These are phyloP conservation scores for Botryosphaeria agaves DNA, from an alignment of 2,329 filamentous ascomycete genomes.

Conservation along the genomic window DNA sequence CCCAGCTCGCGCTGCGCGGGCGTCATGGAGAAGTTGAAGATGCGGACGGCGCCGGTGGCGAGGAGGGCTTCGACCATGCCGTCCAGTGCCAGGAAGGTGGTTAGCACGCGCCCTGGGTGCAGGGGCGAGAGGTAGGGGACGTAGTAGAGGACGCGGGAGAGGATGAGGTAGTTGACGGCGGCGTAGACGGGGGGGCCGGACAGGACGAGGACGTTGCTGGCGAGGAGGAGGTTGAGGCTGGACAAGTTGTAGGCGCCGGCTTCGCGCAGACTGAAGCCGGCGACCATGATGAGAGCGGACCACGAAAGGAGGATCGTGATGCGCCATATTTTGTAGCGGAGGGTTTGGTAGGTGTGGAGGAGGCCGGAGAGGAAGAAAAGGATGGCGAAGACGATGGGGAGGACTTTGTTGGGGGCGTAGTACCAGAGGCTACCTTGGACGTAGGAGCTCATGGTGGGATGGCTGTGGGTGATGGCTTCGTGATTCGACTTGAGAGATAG, in stretches of 20 bases:
- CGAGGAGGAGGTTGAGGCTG: conserved; percentile 22
- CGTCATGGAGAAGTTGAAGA: conserved; percentile 21
- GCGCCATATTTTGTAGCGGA: conserved; percentile 26
- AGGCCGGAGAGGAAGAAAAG: conserved; percentile 28
- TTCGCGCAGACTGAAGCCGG: conserved; percentile 37
- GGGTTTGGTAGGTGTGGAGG: conserved; percentile 37
- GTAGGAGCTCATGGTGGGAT: too few species aligned
- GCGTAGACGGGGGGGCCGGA: conserved; percentile 37
- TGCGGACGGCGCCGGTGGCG: conserved; percentile 30
- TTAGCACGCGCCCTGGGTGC: conserved; percentile 40
- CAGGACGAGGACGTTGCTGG: conserved; percentile 22
- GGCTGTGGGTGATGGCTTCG: too few species aligned
- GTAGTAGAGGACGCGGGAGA: conserved; percentile 43
- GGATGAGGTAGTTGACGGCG: conserved; percentile 43
- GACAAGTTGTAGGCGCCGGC: conserved; percentile 34
- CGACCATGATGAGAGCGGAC: conserved; percentile 35
- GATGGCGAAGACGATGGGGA: conserved; percentile 35
- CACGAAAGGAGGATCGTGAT: conserved; percentile 37
- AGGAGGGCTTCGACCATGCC: conserved; percentile 33
- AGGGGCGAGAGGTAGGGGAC: conserved; percentile 41
- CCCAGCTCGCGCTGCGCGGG: conserved; percentile 22
- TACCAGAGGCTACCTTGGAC: conserved; percentile 2
- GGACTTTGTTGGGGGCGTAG: conserved; percentile 37
- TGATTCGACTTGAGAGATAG: too few species aligned
- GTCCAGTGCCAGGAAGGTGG: conserved; percentile 37